Base-by-base conservation (phyloP, 805 yeast genomes). In the Schizosaccharomyces lindneri region DNA sequence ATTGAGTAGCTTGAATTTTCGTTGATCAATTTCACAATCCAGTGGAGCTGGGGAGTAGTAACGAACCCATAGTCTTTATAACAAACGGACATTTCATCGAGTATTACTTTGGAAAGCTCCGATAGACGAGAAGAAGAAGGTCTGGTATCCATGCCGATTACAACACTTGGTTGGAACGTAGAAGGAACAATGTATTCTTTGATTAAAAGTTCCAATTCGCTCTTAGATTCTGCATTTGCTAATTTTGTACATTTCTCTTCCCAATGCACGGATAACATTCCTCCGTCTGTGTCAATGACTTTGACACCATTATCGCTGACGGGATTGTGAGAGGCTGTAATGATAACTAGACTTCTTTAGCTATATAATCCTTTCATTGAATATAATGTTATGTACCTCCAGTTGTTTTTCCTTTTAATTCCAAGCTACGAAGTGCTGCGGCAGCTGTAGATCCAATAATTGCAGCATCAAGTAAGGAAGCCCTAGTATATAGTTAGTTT, bases 41-140 rank as follows among this genome's bases (percentile, higher is more conserved):
- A 93, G 71, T 93, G 98, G 67, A 93, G 78, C 71, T 93, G 95
- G 3, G 98, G 98, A 1, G 98, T 93, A 15, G 97, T 88, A 62
- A 87, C 74, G 63, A 83, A 73, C 7, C 88, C 88, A 67, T 76
- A 80, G 71, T 87, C 82, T 32, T 73, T 67, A 64, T 70, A 74
- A 31, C 67, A 67, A 0, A 82, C 75, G 0, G 78, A 77, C 48
- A 79, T 67, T 0, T 78, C 74, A 36, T 74, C 71, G 55, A 85
- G 70, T 0, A 95, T 90, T 60, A 79, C 85, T 60, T 76, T 73
- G 1, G 85, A 76, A 17, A 87, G 77, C 4, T 73, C 68, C 1
- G 80, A 70, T 63, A 93, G 78, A 4, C 59, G 21, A 4, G 61
- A 59, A 31, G 55, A 39, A n/a, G 61, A 60, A 19, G 61, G 55